These are phyloP conservation scores for Thymus quinquecostatus DNA, from an alignment of 257 asterid genomes.

Conservation along the genomic window DNA sequence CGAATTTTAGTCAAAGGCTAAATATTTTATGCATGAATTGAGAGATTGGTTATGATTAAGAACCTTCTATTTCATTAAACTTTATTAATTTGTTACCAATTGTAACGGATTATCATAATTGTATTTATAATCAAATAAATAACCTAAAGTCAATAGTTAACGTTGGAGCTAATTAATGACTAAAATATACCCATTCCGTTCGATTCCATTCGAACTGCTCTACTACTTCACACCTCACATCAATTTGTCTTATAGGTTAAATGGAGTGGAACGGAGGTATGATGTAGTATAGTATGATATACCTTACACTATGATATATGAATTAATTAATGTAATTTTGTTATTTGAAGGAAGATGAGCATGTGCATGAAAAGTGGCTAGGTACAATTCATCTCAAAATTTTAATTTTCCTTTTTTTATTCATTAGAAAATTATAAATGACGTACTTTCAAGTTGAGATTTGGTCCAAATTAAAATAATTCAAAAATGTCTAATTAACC, in stretches of 20 bases:
- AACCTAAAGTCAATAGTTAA: not conserved
- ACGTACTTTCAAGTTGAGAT: constrained; percentile 14
- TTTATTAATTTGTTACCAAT: no score
- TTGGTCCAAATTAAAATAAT: not conserved
- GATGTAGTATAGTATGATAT: no score
- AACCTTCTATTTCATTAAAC: not conserved
- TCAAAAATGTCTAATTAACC: not conserved
- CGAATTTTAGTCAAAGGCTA: constrained; percentile 1
- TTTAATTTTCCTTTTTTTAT: not conserved
- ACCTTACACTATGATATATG: no score
- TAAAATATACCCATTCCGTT: not conserved
- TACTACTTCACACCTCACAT: no score
- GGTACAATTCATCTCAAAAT: constrained; percentile 1
- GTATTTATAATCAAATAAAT: no score
- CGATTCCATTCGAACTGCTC: no score
- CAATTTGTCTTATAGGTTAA: no score
- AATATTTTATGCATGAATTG: not conserved
- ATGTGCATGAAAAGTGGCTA: not conserved
- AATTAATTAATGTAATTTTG: not conserved
- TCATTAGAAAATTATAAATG: not conserved
- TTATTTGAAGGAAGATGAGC: not conserved
- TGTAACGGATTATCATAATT: no score
- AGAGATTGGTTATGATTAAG: constrained; percentile 1
- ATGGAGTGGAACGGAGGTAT: no score
- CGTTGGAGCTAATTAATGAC: not conserved